phyloP scores from a whole-genome alignment of 345 rosid genomes.

The Xanthoceras sorbifolium region DNA sequence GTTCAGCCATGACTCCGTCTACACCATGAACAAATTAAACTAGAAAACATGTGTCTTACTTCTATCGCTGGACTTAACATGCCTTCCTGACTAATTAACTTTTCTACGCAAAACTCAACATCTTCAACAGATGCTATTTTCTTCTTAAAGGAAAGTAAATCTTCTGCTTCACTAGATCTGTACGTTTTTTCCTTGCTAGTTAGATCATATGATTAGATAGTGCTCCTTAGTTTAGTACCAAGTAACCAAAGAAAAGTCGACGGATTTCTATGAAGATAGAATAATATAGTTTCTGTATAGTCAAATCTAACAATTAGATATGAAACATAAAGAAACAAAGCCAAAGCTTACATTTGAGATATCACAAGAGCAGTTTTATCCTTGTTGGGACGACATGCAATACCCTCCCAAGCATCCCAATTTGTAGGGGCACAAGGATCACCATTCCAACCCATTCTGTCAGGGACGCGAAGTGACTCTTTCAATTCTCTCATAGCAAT shows the following conservation, averaged over 20 bases:
- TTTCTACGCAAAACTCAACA: background rate
- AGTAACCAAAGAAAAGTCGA: no score
- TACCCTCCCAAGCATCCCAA: constrained; percentile 99
- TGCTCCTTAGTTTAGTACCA: background rate
- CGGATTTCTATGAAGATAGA: no score
- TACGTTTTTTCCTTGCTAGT: background rate
- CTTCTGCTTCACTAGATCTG: background rate
- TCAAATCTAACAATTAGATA: background rate
- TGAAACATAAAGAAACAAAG: background rate
- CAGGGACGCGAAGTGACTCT: constrained; percentile 83
- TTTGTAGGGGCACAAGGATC: constrained; percentile 98
- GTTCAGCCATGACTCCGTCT: background rate
- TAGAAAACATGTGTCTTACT: background rate
- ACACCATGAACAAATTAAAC: background rate
- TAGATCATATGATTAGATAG: background rate
- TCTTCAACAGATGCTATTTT: background rate
- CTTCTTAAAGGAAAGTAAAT: background rate
- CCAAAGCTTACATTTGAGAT: constrained; percentile 74
- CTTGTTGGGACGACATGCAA: constrained; percentile 68
- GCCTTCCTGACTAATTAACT: background rate
- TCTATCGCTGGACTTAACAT: background rate
- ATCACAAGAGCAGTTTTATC: constrained; percentile 71
- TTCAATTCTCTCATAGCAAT: constrained; percentile 90
- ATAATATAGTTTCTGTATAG: background rate
- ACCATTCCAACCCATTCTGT: constrained; percentile 99